Base-by-base conservation (phyloP, 2,329 filamentous ascomycete species). In the Calonectria pteridis region DNA sequence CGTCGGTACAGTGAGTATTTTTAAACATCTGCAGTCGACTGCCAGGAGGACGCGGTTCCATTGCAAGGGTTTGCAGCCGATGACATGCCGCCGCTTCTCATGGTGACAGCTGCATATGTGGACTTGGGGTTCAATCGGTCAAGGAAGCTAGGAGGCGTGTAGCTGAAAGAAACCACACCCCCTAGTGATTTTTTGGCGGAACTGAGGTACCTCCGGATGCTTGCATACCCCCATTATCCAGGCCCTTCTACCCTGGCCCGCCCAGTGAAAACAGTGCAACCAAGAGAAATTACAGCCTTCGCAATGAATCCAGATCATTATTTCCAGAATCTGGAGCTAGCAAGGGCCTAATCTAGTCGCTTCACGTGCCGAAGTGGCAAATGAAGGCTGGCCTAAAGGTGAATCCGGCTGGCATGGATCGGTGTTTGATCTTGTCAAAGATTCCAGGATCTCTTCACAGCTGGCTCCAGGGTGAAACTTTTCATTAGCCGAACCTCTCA, bases 141-240 rank as follows among this genome's bases (percentile, higher is more conserved):
- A 26, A 40, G 16, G 14, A 43, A 63, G 43, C 37, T 40, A 71
- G 74, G 78, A 72, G 75, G 62, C 71, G 72, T 65, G 68, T 74
- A 55, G 67, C 76, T 75, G 73, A 70, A 67, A 70, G 63, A 75
- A 74, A 62, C 69, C 69, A 76, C 76, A 73, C 77, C 76, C 67
- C 76, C 58, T 53, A 76, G 70, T 71, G 71, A 69, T 71, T 75
- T 75, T 73, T 76, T 73, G 71, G 73, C 70, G 71, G 71, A 73
- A 74, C 59, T 75, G 75, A 77, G 73, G 78, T 72, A 75, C 78
- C 74, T 66, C 67, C 79, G 79, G 79, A 51, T 80, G 69, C 73
- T 74, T 81, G 79, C 79, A 81, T 81, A 51, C 58, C 55, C 68
- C 72, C 76, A 78, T 78, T 75, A 69, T 75, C 73, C 73, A 79